Conservation (phyloP, 2,329 filamentous ascomycete species). For the Rachicladosporium sp. region DNA sequence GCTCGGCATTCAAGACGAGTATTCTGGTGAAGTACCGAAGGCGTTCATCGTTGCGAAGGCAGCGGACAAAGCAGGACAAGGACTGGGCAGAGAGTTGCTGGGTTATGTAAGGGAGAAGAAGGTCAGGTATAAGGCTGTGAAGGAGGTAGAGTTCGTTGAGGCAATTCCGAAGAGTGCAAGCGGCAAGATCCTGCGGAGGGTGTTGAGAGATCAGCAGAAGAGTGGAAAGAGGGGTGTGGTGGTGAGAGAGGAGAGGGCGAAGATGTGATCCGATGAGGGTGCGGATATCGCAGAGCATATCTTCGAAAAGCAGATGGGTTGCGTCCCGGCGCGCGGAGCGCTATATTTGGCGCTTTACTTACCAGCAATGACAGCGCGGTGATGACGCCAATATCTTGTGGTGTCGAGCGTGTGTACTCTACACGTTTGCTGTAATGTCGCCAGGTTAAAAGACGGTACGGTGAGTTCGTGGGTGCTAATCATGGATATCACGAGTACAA, state of each 20-base stretch:
- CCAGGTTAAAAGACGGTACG: too few species aligned
- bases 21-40: constrained; percentile 44
- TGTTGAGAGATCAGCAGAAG: constrained; percentile 40
- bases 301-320: too few species aligned
- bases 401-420: too few species aligned
- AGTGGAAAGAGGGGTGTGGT: constrained; percentile 16
- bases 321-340: too few species aligned
- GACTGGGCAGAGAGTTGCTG: constrained; percentile 36
- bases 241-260: constrained; percentile 23
- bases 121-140: constrained; percentile 56
- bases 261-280: constrained; percentile 12
- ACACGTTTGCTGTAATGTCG: too few species aligned
- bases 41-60: constrained; percentile 43
- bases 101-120: constrained; percentile 55
- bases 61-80: constrained; percentile 12
- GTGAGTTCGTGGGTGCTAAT: too few species aligned
- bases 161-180: constrained; percentile 60
- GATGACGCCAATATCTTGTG: too few species aligned
- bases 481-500: too few species aligned
- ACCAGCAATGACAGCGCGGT: too few species aligned
- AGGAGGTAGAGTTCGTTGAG: constrained; percentile 52
- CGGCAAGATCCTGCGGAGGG: constrained; percentile 58
- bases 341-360: too few species aligned
- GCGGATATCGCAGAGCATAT: too few species aligned
- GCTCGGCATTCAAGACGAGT: constrained; percentile 41